Evolutionary conservation across 495 filamentous ascomycete species (phyloP).

Genomic region (Mytilinidion resinicola): DNA sequence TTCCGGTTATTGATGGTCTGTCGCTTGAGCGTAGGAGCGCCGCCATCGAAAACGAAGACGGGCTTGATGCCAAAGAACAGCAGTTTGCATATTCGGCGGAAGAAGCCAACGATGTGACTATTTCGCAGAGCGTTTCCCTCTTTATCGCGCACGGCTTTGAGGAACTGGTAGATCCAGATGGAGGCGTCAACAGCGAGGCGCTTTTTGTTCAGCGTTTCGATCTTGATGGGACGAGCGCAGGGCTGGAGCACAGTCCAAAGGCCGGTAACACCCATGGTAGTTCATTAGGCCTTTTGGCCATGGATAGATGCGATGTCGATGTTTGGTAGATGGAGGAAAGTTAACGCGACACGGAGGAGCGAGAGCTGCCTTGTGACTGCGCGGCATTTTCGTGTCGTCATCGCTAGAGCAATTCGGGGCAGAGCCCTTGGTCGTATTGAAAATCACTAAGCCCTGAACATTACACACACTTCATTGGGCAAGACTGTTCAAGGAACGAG

Average conservation of each 20-base stretch:
- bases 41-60: slow-evolving; percentile 97
- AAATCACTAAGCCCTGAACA: too few species aligned
- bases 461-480: too few species aligned
- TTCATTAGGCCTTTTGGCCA: slow-evolving; percentile 3
- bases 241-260: slow-evolving; percentile 94
- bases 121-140: slow-evolving; percentile 96
- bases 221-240: slow-evolving; percentile 82
- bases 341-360: background rate
- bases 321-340: background rate
- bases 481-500: too few species aligned
- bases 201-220: slow-evolving; percentile 91
- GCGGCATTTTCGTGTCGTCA: slow-evolving; percentile 13
- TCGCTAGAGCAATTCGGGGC: background rate
- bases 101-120: slow-evolving; percentile 93
- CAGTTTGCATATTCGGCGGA: slow-evolving; percentile 93
- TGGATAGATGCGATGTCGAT: background rate
- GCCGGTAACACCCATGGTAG: slow-evolving; percentile 88
- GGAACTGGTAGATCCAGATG: slow-evolving; percentile 99
- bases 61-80: slow-evolving; percentile 94
- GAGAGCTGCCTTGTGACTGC: slow-evolving; percentile 25
- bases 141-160: slow-evolving; percentile 97
- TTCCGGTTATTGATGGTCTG: slow-evolving; percentile 80
- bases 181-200: slow-evolving; percentile 94
- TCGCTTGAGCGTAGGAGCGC: slow-evolving; percentile 82
- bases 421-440: too few species aligned